Evolutionary conservation across 345 rosid species (phyloP), one percentile per base, ranked within the genome.

Genomic region (Pistacia vera): DNA sequence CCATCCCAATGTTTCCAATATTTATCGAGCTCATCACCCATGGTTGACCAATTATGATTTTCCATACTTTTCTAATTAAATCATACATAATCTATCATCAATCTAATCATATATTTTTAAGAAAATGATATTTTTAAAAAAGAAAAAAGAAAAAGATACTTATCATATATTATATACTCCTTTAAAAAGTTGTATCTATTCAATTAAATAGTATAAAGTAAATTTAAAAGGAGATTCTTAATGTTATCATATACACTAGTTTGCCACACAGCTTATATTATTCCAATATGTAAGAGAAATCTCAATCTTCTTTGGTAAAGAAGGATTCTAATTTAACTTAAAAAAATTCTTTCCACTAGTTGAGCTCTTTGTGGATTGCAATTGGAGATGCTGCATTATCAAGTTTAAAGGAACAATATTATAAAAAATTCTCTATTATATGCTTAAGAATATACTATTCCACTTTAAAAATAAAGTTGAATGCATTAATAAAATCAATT

Each of bases 1-100:
- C 25, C 25, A 25, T 25, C 25, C 25, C 25, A 25, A 25, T 25
- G 25, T 25, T 25, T 25, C 25, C 25, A 25, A 49, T 66, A 60
- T 10, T 76, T 80, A 75, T 83, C 80, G 83, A 81, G 85, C 85
- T 61, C 78, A 70, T 67, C 80, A 75, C 83, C 75, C 64, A 55
- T 71, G 14, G 48, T 83, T 83, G 83, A 81, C 82, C 82, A 67
- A 81, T 73, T 68, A 70, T 59, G 72, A 2, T 46, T 68, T 69
- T 14, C 22, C 4, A 73, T 75, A 52, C 78, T 57, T 67, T 30
- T 11, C 70, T 36, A 30, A 11, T 68, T n/a, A 61, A 72, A 49
- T 77, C 65, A 71, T 74, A 5, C 46, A 14, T 51, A 61, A 56
- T 55, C 75, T 65, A 48, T 59, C 61, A 49, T 18, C 78, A 52